A percentile compares a stretch with the other conserved stretches of the same genome.
Evolutionary conservation across 1,284 basidiomycete species (phyloP).

Genomic region (Malassezia sp.): DNA sequence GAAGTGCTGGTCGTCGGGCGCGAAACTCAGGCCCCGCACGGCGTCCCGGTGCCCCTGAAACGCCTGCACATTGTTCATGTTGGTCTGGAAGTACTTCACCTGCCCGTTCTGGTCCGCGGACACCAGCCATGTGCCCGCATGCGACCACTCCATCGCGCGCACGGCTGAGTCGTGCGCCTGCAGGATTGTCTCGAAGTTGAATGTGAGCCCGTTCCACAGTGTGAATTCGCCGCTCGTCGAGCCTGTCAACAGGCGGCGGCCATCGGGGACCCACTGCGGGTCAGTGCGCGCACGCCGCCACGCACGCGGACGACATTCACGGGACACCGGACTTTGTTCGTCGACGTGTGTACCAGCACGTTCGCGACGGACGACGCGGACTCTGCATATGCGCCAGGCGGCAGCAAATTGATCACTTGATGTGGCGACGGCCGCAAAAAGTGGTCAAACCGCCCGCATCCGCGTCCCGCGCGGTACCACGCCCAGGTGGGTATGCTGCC

Average conservation of each 20-base stretch:
- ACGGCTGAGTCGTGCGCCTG: slow-evolving; percentile 94
- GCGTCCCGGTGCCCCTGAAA: slow-evolving; percentile 66
- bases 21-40: slow-evolving; percentile 78
- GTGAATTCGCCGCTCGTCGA: slow-evolving; percentile 96
- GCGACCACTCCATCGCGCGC: slow-evolving; percentile 75
- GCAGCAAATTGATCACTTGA: slow-evolving; percentile 54
- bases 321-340: slow-evolving; percentile 93
- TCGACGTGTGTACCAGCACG: slow-evolving; percentile 92
- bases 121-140: slow-evolving; percentile 78
- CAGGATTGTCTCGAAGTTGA: slow-evolving; percentile 98
- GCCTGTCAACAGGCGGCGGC: slow-evolving; percentile 78
- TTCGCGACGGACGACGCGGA: slow-evolving; percentile 82
- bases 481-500: slow-evolving; percentile 72
- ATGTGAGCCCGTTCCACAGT: slow-evolving; percentile 94
- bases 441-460: slow-evolving; percentile 6
- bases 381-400: slow-evolving; percentile 78
- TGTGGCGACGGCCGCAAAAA: slow-evolving; percentile 27
- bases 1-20: slow-evolving; percentile 80
- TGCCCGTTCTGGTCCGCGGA: slow-evolving; percentile 85
- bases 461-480: slow-evolving; percentile 15
- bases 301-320: slow-evolving; percentile 86
- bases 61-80: slow-evolving; percentile 94
- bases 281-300: too few relatives aligned
- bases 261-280: slow-evolving; percentile 99
- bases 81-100: slow-evolving; percentile 97